phyloP scores from a whole-genome alignment of 345 rosid genomes.

The Salix suchowensis region DNA sequence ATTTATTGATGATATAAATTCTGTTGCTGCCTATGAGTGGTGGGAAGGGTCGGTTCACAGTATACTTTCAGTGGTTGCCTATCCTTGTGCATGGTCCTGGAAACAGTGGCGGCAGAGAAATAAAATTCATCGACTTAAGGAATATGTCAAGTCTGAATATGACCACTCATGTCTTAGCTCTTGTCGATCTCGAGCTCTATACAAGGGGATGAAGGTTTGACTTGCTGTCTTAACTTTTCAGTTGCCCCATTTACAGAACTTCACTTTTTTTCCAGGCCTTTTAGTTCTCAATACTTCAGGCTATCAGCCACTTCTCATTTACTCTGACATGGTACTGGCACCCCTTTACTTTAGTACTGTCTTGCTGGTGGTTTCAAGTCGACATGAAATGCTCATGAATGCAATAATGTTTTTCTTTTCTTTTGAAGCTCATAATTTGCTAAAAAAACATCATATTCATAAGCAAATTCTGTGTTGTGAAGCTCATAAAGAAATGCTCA shows the following conservation, averaged over 20 bases:
- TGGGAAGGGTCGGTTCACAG: slow-evolving; percentile 99
- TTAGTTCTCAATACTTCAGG: background rate
- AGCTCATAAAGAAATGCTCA: background rate
- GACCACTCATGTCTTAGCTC: slow-evolving; percentile 99
- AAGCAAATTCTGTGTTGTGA: background rate
- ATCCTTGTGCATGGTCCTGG: slow-evolving; percentile 99
- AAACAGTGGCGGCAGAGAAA: slow-evolving; percentile 89
- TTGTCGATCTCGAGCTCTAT: slow-evolving; percentile 95
- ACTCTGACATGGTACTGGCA: background rate
- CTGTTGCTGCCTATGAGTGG: slow-evolving; percentile 98
- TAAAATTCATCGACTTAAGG: slow-evolving; percentile 88
- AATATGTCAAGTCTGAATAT: slow-evolving; percentile 91
- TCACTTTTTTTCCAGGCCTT: background rate
- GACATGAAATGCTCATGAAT: background rate
- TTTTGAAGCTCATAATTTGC: background rate
- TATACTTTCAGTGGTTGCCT: slow-evolving; percentile 83
- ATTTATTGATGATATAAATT: slow-evolving; percentile 92
- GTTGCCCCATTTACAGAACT: slow-evolving; percentile 5
- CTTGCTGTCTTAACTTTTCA: slow-evolving; percentile 11
- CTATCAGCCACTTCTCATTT: background rate
- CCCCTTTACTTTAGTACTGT: background rate
- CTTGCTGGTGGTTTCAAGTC: background rate
- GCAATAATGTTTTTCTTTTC: background rate
- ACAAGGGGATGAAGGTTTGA: slow-evolving; percentile 96
- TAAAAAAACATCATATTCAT: background rate